These are phyloP conservation scores for Lactuca saligna DNA, from an alignment of 129 eudicot species.

Conservation along the genomic window DNA sequence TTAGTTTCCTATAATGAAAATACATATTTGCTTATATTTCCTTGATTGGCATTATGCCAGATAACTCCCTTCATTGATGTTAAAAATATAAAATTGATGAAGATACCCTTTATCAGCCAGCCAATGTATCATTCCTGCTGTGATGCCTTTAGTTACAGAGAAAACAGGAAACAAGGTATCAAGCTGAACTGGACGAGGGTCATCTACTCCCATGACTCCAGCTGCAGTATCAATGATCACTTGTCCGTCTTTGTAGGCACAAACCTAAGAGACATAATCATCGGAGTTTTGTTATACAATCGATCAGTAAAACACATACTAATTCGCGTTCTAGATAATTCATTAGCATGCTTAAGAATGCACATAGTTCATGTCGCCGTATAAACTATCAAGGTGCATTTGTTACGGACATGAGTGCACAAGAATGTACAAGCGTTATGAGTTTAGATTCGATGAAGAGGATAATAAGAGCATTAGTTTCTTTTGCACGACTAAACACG, in stretches of 20 bases:
- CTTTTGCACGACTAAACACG: no score
- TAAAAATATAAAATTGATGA: neutral
- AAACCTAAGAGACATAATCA: conserved; percentile 44
- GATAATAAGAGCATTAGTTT: no score
- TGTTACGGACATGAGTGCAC: no score
- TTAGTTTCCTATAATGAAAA: conserved; percentile 61
- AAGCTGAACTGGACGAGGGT: conserved; percentile 96
- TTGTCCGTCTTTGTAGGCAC: conserved; percentile 96
- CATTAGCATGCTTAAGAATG: no score
- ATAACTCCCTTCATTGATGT: neutral
- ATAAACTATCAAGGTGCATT: no score
- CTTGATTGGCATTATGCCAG: no score
- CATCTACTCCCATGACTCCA: conserved; percentile 89
- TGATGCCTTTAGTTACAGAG: conserved; percentile 81
- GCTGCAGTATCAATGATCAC: conserved; percentile 96
- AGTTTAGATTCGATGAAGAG: no score
- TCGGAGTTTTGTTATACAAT: neutral
- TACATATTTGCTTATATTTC: neutral
- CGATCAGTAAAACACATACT: no score
- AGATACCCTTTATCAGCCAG: conserved; percentile 79
- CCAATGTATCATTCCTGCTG: conserved; percentile 94
- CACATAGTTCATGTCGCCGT: no score
- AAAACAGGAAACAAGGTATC: conserved; percentile 90
- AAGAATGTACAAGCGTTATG: no score
- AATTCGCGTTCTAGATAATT: no score